These are phyloP conservation scores for Aspergillus pseudoglaucus DNA, from an alignment of 2,329 filamentous ascomycete genomes.

Conservation along the genomic window DNA sequence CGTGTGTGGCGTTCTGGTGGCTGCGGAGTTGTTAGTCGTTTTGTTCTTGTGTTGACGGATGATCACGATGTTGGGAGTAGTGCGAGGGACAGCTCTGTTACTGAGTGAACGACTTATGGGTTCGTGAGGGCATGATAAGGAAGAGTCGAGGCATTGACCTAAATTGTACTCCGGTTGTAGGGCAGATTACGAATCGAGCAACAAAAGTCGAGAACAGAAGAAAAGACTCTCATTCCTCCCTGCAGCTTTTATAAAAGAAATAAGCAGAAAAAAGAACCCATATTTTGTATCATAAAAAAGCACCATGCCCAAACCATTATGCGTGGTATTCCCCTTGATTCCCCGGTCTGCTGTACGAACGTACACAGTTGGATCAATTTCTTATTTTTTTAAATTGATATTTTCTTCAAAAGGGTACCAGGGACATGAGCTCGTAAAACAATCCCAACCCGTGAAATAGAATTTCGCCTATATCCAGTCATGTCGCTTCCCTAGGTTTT, in stretches of 20 bases:
- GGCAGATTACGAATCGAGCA: too few relatives aligned
- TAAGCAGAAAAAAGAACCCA: constrained; percentile 8
- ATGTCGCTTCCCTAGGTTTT: constrained; percentile 31
- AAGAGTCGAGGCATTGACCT: too few relatives aligned
- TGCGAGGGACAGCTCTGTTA: too few relatives aligned
- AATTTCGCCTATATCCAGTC: constrained; percentile 33
- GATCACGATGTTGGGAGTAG: too few relatives aligned
- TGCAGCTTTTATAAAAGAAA: neutral
- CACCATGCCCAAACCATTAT: constrained; percentile 11
- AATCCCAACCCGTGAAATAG: constrained; percentile 30
- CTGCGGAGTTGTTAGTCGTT: too few relatives aligned
- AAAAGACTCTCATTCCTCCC: too few relatives aligned
- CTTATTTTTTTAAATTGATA: constrained; percentile 36
- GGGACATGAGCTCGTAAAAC: constrained; percentile 36
- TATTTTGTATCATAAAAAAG: constrained; percentile 10
- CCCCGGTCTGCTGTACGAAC: constrained; percentile 19
- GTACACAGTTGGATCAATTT: constrained; percentile 27
- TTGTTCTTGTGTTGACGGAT: too few relatives aligned
- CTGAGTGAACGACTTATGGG: too few relatives aligned
- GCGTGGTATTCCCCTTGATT: constrained; percentile 5
- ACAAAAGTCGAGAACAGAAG: too few relatives aligned
- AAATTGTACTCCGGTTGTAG: too few relatives aligned
- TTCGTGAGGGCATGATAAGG: too few relatives aligned
- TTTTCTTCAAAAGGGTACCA: constrained; percentile 36
- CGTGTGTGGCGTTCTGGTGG: neutral